Conservation (phyloP, 495 filamentous ascomycete species). For the Aspergillus ostianus region DNA sequence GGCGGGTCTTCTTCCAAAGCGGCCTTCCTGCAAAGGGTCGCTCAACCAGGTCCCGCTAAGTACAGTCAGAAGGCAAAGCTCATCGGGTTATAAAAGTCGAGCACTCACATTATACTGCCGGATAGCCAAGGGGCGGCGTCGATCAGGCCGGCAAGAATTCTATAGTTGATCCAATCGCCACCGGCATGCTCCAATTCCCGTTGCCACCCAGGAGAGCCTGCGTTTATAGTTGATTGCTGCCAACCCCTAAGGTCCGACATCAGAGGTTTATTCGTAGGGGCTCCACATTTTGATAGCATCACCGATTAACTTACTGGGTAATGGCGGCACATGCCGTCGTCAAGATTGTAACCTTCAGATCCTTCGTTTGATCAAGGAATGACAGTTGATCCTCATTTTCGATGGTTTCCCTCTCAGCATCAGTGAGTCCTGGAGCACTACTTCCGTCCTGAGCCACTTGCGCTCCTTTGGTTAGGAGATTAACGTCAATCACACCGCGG, state of each 20-base stretch:
- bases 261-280: neutral
- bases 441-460: conserved; percentile 6
- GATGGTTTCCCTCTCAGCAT: conserved; percentile 4
- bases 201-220: conserved; percentile 63
- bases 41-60: conserved; percentile 52
- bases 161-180: conserved; percentile 29
- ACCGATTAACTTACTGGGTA: conserved; percentile 22
- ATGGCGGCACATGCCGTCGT: conserved; percentile 29
- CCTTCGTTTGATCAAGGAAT: conserved; percentile 21
- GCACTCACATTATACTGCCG: conserved; percentile 33
- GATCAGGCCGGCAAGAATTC: conserved; percentile 40
- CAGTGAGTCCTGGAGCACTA: conserved; percentile 1
- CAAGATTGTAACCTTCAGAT: conserved; percentile 24
- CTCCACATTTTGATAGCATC: too few relatives aligned
- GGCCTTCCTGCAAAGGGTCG: conserved; percentile 61
- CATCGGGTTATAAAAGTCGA: conserved; percentile 7
- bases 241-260: conserved; percentile 42
- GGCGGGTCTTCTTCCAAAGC: conserved; percentile 60
- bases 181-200: conserved; percentile 10
- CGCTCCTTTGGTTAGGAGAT: conserved; percentile 18
- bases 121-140: conserved; percentile 32
- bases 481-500: conserved; percentile 9
- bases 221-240: conserved; percentile 69
- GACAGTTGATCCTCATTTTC: conserved; percentile 3
- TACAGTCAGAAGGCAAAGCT: neutral